phyloP scores from a whole-genome alignment of 1,139 yeast genomes.

The Taiozyma sp. region DNA sequence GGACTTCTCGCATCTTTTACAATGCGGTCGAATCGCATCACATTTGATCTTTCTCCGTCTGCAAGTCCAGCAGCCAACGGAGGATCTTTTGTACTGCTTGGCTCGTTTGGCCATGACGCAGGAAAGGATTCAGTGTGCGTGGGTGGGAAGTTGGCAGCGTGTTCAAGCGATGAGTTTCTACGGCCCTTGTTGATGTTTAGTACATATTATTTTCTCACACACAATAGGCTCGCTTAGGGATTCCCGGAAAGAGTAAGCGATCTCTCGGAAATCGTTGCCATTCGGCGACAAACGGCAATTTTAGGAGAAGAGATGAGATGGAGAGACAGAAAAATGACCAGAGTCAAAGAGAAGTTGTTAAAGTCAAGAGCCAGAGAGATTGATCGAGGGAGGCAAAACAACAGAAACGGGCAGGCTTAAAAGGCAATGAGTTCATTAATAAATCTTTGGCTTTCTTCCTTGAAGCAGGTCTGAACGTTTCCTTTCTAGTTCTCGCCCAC shows the following conservation, averaged over 20 bases:
- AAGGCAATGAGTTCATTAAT: no score
- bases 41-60: conserved; percentile 45
- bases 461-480: no score
- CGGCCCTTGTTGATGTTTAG: not conserved
- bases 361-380: not conserved
- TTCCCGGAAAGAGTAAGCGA: conserved; percentile 1
- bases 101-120: conserved; percentile 4
- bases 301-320: not conserved
- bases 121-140: conserved; percentile 6
- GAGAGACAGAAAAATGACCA: not conserved
- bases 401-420: no score
- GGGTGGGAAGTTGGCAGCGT: not conserved
- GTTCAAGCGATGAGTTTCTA: not conserved
- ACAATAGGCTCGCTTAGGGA: not conserved
- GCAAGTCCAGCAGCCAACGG: conserved; percentile 50
- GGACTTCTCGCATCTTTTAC: conserved; percentile 39
- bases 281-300: not conserved
- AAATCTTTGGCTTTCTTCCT: no score
- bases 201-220: not conserved
- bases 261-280: not conserved
- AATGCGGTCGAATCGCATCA: conserved; percentile 40
- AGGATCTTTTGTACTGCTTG: conserved; percentile 32
- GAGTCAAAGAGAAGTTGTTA: not conserved
- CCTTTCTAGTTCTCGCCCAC: no score
- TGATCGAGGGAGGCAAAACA: not conserved